A percentile compares a stretch with the other conserved stretches of the same genome.
These are phyloP conservation scores for Fusarium hostae DNA, from an alignment of 2,329 filamentous ascomycete genomes.

Conservation along the genomic window DNA sequence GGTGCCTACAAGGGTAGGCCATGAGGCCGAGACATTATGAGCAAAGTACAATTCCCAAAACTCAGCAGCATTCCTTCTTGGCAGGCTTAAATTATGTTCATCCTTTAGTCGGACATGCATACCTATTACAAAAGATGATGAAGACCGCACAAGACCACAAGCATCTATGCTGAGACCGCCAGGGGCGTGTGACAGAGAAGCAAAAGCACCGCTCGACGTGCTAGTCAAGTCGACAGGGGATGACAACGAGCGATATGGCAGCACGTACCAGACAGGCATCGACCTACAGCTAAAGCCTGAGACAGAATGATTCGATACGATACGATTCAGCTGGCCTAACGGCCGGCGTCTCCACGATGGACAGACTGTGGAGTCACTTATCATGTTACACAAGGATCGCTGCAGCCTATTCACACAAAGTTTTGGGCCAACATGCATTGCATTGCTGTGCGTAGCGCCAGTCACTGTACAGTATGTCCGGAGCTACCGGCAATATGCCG, in stretches of 20 bases:
- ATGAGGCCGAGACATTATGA: constrained; percentile 8
- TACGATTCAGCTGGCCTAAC: constrained; percentile 12
- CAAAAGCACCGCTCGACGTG: not conserved
- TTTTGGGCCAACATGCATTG: constrained; percentile 12
- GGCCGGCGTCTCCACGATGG: constrained; percentile 13
- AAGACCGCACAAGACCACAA: not conserved
- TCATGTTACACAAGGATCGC: constrained; percentile 38
- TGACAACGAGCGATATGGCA: not conserved
- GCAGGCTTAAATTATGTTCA: constrained; percentile 11
- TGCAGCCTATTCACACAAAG: constrained; percentile 1
- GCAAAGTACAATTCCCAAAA: constrained; percentile 3
- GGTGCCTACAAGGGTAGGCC: not conserved
- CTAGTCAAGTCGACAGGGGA: constrained; percentile 13
- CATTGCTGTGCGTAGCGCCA: constrained; percentile 1
- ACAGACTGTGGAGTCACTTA: constrained; percentile 15
- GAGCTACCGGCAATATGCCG: constrained; percentile 19
- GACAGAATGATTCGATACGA: constrained; percentile 3
- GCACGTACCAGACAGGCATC: constrained; percentile 1
- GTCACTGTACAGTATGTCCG: constrained; percentile 1
- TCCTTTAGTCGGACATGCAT: constrained; percentile 5
- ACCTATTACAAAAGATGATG: constrained; percentile 13
- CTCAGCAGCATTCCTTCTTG: constrained; percentile 11
- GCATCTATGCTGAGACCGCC: not conserved
- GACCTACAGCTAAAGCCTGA: constrained; percentile 6
- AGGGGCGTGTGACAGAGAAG: constrained; percentile 1